Evolutionary conservation across 2,329 filamentous ascomycete species (phyloP).

Genomic region (Trichoderma sp.): DNA sequence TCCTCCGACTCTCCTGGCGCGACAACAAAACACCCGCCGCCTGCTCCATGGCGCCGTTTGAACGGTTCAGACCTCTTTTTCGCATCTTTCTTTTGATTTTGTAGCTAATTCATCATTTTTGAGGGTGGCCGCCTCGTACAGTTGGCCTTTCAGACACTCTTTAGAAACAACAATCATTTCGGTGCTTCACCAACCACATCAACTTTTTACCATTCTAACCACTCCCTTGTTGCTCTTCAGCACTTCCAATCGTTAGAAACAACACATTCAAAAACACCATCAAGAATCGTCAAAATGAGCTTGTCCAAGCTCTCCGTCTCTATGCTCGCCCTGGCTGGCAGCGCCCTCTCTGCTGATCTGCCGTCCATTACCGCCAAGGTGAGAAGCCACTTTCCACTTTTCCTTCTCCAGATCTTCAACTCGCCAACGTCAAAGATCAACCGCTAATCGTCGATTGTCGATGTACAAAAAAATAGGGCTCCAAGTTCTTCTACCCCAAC

Average conservation of each 20-base stretch:
- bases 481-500: slow-evolving; percentile 87
- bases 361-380: slow-evolving; percentile 70
- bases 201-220: slow-evolving; percentile 9
- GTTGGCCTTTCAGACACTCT: slow-evolving; percentile 31
- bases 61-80: slow-evolving; percentile 14
- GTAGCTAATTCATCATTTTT: slow-evolving; percentile 17
- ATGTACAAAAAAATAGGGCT: slow-evolving; percentile 48
- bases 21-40: slow-evolving; percentile 18
- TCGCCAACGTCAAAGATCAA: neutral
- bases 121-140: slow-evolving; percentile 25
- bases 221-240: neutral
- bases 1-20: slow-evolving; percentile 4
- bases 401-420: slow-evolving; percentile 2
- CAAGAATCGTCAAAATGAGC: slow-evolving; percentile 32
- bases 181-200: neutral
- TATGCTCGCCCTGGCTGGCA: slow-evolving; percentile 41
- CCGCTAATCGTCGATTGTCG: slow-evolving; percentile 4
- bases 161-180: slow-evolving; percentile 15
- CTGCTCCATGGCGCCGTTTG: neutral
- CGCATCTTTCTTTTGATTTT: slow-evolving; percentile 13
- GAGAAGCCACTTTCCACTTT: slow-evolving; percentile 22
- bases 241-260: slow-evolving; percentile 15
- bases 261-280: neutral
- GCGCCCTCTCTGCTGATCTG: slow-evolving; percentile 43
- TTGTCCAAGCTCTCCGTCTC: slow-evolving; percentile 33